These are phyloP conservation scores for Auriscalpium microsporum DNA, from an alignment of 768 basidiomycete genomes.

Conservation along the genomic window DNA sequence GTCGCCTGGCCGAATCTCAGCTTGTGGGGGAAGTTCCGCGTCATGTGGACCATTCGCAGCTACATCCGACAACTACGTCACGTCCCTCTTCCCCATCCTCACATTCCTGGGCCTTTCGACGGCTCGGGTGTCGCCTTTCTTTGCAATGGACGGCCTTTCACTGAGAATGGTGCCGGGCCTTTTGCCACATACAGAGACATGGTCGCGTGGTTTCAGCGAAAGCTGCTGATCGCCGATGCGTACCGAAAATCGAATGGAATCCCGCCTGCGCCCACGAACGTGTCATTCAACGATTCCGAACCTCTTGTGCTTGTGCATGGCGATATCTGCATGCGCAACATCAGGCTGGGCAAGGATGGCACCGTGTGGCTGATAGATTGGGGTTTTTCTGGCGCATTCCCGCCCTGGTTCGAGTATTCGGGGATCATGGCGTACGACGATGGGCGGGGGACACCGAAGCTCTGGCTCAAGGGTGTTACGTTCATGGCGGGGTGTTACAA, in stretches of 20 bases:
- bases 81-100: conserved; percentile 7
- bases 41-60: conserved; percentile 10
- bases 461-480: conserved; percentile 1
- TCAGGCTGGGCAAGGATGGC: conserved; percentile 12
- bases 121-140: background rate
- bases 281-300: conserved; percentile 8
- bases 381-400: conserved; percentile 13
- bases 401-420: conserved; percentile 11
- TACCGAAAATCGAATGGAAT: background rate
- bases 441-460: background rate
- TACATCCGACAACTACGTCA: conserved; percentile 12
- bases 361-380: conserved; percentile 18
- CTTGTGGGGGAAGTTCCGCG: conserved; percentile 6
- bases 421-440: background rate
- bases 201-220: background rate
- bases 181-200: background rate
- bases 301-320: conserved; percentile 16
- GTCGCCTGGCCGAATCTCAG: conserved; percentile 8
- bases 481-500: conserved; percentile 3
- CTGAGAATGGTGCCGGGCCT: background rate
- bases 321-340: conserved; percentile 13
- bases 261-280: background rate
- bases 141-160: background rate
- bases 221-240: background rate
- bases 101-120: conserved; percentile 7